These are phyloP conservation scores for Kurtzmaniella natalensis DNA, from an alignment of 1,139 yeast genomes.

Conservation along the genomic window DNA sequence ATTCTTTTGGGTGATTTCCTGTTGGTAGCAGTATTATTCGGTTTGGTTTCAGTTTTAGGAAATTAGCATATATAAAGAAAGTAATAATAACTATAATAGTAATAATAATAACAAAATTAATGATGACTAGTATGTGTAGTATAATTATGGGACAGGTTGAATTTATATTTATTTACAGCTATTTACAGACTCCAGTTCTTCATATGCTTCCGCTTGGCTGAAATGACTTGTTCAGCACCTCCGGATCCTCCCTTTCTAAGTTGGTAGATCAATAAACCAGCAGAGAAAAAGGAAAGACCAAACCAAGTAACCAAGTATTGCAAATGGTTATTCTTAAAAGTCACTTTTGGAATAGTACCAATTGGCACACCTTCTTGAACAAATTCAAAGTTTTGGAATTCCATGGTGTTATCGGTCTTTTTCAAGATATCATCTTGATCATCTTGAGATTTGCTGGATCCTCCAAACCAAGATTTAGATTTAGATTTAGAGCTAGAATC, in stretches of 20 bases:
- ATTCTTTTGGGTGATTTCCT: constrained; percentile 37
- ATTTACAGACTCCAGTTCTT: constrained; percentile 16
- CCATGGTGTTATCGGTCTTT: constrained; percentile 31
- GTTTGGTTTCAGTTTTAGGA: constrained; percentile 25
- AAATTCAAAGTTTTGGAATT: constrained; percentile 47
- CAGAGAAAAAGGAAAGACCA: constrained; percentile 69
- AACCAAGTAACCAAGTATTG: constrained; percentile 96
- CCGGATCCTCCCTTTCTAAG: constrained; percentile 28
- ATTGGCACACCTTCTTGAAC: constrained; percentile 84
- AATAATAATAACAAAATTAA: neutral
- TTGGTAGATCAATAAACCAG: constrained; percentile 50
- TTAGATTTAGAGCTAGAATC: constrained; percentile 1
- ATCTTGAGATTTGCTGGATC: constrained; percentile 4
- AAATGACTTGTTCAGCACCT: constrained; percentile 39
- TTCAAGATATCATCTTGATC: constrained; percentile 11
- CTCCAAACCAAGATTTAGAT: constrained; percentile 4
- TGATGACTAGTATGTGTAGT: neutral
- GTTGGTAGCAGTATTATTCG: constrained; percentile 37
- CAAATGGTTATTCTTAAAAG: constrained; percentile 81
- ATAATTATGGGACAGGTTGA: neutral
- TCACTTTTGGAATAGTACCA: constrained; percentile 76
- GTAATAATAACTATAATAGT: neutral
- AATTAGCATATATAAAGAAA: neutral
- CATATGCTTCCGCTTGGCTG: constrained; percentile 40
- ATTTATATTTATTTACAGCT: constrained; percentile 3